A percentile compares a stretch with the other conserved stretches of the same genome.
Conservation (phyloP, 305 asterid genomes). For the Galium porrigens region DNA sequence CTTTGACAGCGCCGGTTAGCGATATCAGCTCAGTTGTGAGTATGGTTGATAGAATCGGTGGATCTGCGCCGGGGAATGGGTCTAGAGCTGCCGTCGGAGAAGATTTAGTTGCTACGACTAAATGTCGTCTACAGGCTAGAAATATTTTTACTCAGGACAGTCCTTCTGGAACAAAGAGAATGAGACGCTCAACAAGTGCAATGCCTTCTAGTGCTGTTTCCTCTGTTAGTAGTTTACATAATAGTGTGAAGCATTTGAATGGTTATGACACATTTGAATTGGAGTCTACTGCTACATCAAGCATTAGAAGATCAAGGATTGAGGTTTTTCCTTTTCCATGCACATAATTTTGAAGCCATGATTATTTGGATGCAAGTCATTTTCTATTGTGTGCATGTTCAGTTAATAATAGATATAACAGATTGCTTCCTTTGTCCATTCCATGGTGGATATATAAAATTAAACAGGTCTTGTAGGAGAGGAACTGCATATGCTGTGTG, state of each 20-base stretch:
- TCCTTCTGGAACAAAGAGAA: conserved; percentile 56
- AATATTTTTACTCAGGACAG: conserved; percentile 69
- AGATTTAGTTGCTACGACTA: conserved; percentile 91
- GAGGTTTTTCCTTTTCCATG: conserved; percentile 36
- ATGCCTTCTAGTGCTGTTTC: conserved; percentile 69
- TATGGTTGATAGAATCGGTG: conserved; percentile 86
- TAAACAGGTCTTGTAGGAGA: not conserved
- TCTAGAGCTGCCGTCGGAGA: conserved; percentile 95
- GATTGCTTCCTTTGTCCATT: not conserved
- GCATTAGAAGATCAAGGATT: conserved; percentile 40
- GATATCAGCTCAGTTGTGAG: conserved; percentile 88
- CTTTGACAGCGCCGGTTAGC: conserved; percentile 60
- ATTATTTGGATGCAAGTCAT: not conserved
- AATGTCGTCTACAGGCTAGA: conserved; percentile 74
- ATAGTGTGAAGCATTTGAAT: conserved; percentile 42
- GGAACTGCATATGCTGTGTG: not conserved
- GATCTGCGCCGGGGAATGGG: conserved; percentile 97
- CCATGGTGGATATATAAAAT: not conserved
- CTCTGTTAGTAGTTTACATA: conserved; percentile 60
- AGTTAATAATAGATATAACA: not conserved
- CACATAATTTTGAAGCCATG: not conserved
- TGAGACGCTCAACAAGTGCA: conserved; percentile 76
- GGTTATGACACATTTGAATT: conserved; percentile 62
- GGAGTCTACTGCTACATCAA: conserved; percentile 87
- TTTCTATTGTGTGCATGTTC: not conserved